Conservation (phyloP, 768 basidiomycete species). For the Mycena galopus region DNA sequence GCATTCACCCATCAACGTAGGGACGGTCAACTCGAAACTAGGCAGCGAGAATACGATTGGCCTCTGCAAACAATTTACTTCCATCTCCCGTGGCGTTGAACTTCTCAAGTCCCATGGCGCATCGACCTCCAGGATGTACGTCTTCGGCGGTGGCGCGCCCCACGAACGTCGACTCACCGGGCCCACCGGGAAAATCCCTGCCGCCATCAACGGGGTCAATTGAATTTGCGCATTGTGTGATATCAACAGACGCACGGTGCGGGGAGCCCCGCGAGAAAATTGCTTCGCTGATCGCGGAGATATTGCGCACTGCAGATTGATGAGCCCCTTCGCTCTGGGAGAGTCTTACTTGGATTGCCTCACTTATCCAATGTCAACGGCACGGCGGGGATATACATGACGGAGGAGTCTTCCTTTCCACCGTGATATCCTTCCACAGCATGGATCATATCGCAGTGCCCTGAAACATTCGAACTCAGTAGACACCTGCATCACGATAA, state of each 20-base stretch:
- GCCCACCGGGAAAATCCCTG: too few species aligned
- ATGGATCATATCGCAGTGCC: constrained; percentile 70
- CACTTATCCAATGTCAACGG: constrained; percentile 66
- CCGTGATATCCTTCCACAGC: constrained; percentile 64
- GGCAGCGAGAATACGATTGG: constrained; percentile 17
- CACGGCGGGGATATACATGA: constrained; percentile 66
- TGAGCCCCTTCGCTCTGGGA: background rate
- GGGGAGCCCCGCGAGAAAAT: constrained; percentile 62
- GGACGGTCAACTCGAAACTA: background rate
- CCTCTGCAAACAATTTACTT: constrained; percentile 22
- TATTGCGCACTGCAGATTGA: constrained; percentile 55
- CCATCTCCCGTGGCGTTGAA: constrained; percentile 39
- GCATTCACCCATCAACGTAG: too few species aligned
- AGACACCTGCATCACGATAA: background rate
- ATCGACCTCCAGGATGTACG: constrained; percentile 34
- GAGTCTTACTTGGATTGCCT: constrained; percentile 17
- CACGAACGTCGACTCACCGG: constrained; percentile 59
- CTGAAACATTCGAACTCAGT: constrained; percentile 40
- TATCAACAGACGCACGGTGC: constrained; percentile 60
- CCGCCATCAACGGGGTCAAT: too few species aligned
- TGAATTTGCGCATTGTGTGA: too few species aligned
- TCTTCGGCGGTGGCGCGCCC: constrained; percentile 53
- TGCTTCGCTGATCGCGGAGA: constrained; percentile 59
- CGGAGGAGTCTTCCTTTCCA: constrained; percentile 65
- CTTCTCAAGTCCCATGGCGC: constrained; percentile 58